Percentiles rank a stretch among this genome's conserved stretches.
These are phyloP conservation scores for Penicillium psychrosexuale DNA, from an alignment of 2,329 filamentous ascomycete species.

Conservation along the genomic window DNA sequence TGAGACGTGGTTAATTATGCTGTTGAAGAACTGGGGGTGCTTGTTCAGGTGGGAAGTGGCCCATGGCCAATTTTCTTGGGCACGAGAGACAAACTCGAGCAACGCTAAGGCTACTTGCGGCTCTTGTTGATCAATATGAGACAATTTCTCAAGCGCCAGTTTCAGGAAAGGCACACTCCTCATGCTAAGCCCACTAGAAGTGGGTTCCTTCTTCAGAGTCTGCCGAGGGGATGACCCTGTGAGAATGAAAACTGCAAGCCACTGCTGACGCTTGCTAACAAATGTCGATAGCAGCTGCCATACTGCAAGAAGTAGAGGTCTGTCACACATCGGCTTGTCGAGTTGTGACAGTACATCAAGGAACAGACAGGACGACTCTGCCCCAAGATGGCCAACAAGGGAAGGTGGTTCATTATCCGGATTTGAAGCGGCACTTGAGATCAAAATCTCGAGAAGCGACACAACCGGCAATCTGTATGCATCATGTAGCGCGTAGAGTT, in stretches of 20 bases:
- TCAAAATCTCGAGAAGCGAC: constrained; percentile 67
- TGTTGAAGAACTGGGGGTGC: constrained; percentile 69
- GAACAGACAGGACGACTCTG: constrained; percentile 79
- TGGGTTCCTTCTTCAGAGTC: constrained; percentile 55
- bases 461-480: constrained; percentile 64
- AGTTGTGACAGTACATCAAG: constrained; percentile 73
- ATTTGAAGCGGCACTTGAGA: constrained; percentile 64
- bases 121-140: constrained; percentile 61
- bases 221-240: constrained; percentile 83
- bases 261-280: constrained; percentile 86
- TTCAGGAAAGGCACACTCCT: constrained; percentile 66
- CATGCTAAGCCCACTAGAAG: constrained; percentile 49
- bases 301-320: constrained; percentile 62
- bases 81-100: constrained; percentile 79
- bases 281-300: constrained; percentile 87
- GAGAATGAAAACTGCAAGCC: constrained; percentile 89
- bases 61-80: constrained; percentile 96
- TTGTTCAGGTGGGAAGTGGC: constrained; percentile 76
- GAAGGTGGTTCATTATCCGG: constrained; percentile 77
- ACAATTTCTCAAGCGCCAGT: constrained; percentile 68
- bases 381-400: constrained; percentile 82
- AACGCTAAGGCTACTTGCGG: constrained; percentile 68
- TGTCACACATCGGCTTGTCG: constrained; percentile 69
- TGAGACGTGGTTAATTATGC: constrained; percentile 67
- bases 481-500: constrained; percentile 69